A percentile compares a stretch with the other conserved stretches of the same genome.
Conservation (phyloP, 805 yeast species). For the Kodamaea kaohsiungensis region DNA sequence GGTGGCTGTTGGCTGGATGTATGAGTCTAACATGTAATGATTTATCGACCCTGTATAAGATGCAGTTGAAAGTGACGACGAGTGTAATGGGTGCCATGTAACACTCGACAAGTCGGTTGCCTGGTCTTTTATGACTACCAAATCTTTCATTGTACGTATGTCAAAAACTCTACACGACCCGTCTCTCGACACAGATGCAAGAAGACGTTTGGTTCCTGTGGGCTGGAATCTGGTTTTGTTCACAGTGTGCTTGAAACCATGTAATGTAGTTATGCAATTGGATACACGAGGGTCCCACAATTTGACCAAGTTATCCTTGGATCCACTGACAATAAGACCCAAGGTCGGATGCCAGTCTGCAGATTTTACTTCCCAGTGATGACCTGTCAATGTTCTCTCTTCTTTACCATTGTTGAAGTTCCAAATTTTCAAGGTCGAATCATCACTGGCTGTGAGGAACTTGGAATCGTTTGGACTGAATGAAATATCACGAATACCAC, state of each 20-base stretch:
- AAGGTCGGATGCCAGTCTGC: slow-evolving; percentile 95
- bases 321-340: slow-evolving; percentile 88
- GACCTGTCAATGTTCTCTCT: slow-evolving; percentile 81
- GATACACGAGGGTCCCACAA: slow-evolving; percentile 94
- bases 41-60: slow-evolving; percentile 86
- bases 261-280: slow-evolving; percentile 72
- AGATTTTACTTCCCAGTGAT: slow-evolving; percentile 98
- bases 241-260: slow-evolving; percentile 95
- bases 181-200: slow-evolving; percentile 89
- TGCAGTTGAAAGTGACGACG: slow-evolving; percentile 77
- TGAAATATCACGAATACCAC: slow-evolving; percentile 81
- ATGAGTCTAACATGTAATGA: slow-evolving; percentile 67
- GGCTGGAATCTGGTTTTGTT: slow-evolving; percentile 84
- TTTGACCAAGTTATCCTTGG: slow-evolving; percentile 90
- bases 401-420: slow-evolving; percentile 86
- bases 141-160: slow-evolving; percentile 78
- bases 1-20: slow-evolving; percentile 35
- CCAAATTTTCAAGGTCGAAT: slow-evolving; percentile 88
- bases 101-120: slow-evolving; percentile 84
- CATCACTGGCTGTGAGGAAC: slow-evolving; percentile 94
- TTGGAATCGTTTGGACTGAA: slow-evolving; percentile 90
- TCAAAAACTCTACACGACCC: slow-evolving; percentile 87
- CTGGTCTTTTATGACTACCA: slow-evolving; percentile 70
- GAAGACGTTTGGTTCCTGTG: slow-evolving; percentile 63
- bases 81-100: slow-evolving; percentile 91